A percentile compares a stretch with the other conserved stretches of the same genome.
These are phyloP conservation scores for Adiantum capillusveneris DNA, from an alignment of 75 land plant genomes.

Conservation along the genomic window DNA sequence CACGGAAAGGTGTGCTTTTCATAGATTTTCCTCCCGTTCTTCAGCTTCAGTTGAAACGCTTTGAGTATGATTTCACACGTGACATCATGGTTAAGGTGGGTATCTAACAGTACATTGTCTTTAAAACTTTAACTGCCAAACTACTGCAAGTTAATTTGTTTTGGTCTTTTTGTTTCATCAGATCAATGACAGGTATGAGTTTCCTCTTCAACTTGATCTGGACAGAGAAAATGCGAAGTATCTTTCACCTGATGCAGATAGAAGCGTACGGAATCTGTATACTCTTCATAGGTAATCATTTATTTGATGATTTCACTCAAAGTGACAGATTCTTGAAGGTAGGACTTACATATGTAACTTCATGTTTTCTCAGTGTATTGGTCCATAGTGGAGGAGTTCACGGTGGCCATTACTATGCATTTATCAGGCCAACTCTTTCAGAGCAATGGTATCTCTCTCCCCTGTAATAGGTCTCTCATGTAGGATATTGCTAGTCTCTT, in stretches of 20 bases:
- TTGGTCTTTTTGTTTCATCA: constrained; percentile 20
- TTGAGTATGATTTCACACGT: constrained; percentile 94
- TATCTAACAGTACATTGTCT: not conserved
- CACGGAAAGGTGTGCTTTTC: constrained; percentile 95
- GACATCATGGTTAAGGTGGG: constrained; percentile 94
- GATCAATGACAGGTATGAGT: constrained; percentile 98
- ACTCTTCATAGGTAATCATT: constrained; percentile 71
- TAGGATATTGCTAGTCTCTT: too few relatives aligned
- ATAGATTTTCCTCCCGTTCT: constrained; percentile 96
- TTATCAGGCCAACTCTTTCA: constrained; percentile 84
- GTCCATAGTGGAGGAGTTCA: constrained; percentile 98
- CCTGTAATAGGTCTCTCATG: too few relatives aligned
- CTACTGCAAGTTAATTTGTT: not conserved
- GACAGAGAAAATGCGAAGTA: constrained; percentile 86
- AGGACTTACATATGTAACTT: too few relatives aligned
- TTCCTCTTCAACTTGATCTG: constrained; percentile 79
- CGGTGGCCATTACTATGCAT: constrained; percentile 97
- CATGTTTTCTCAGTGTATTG: constrained; percentile 63
- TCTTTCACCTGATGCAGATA: constrained; percentile 90
- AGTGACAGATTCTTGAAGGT: too few relatives aligned
- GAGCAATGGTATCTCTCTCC: constrained; percentile 71
- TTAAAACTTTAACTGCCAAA: not conserved
- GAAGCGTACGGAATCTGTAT: constrained; percentile 81
- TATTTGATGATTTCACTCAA: too few relatives aligned
- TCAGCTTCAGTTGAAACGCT: constrained; percentile 91